These are phyloP conservation scores for Fusarium udum DNA, from an alignment of 2,329 filamentous ascomycete genomes.

Conservation along the genomic window DNA sequence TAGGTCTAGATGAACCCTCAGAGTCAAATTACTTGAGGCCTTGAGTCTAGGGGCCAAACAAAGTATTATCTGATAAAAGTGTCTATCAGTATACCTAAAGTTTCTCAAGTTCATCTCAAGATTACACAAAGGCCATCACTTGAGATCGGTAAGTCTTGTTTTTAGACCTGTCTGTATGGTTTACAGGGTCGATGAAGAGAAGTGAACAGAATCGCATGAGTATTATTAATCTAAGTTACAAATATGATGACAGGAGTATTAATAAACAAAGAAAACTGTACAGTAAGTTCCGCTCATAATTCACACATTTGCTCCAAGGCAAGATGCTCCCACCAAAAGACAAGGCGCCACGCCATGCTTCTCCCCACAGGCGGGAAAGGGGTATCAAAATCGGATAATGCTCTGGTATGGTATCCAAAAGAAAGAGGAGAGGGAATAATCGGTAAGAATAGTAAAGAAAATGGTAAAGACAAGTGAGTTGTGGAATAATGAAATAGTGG, in stretches of 20 bases:
- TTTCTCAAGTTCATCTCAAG: background rate
- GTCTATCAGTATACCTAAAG: no score
- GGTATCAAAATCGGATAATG: slow-evolving; percentile 41
- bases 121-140: background rate
- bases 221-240: slow-evolving; percentile 28
- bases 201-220: background rate
- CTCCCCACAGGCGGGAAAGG: slow-evolving; percentile 27
- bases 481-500: background rate
- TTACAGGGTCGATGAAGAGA: background rate
- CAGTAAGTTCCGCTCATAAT: slow-evolving; percentile 1
- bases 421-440: background rate
- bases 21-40: background rate
- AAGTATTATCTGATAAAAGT: background rate
- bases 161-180: background rate
- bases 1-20: slow-evolving; percentile 2
- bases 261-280: slow-evolving; percentile 16
- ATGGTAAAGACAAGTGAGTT: background rate
- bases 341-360: slow-evolving; percentile 37
- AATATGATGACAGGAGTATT: slow-evolving; percentile 17
- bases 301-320: slow-evolving; percentile 33
- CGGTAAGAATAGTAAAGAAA: background rate
- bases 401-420: slow-evolving; percentile 18
- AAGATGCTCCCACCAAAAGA: slow-evolving; percentile 33
- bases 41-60: background rate
- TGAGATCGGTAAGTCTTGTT: background rate